Evolutionary conservation across 1,284 basidiomycete genomes (phyloP).

Genomic region (Ustilago cynodontis): DNA sequence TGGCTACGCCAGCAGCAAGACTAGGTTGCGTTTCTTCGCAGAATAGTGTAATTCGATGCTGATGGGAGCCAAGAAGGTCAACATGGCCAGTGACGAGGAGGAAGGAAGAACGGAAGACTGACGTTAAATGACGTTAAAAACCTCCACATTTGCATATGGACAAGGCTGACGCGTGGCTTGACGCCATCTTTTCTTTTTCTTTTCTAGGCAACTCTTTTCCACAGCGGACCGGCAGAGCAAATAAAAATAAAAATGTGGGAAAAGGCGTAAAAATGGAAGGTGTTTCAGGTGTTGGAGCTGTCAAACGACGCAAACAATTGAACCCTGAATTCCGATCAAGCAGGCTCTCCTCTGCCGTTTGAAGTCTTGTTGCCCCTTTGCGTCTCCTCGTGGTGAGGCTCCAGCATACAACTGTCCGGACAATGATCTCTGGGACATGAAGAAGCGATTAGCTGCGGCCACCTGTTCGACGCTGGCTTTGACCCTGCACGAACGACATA

Average conservation of each 20-base stretch:
- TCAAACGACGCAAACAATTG: conserved; percentile 7
- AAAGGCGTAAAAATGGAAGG: neutral
- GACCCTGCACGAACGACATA: neutral
- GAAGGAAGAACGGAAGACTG: conserved; percentile 5
- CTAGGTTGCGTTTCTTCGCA: neutral
- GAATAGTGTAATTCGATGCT: neutral
- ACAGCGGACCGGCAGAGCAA: neutral
- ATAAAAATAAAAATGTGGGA: neutral
- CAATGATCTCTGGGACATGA: neutral
- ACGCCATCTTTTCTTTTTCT: conserved; percentile 17
- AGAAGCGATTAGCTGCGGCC: neutral
- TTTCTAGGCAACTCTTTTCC: neutral
- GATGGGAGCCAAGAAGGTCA: neutral
- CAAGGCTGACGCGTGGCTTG: conserved; percentile 27
- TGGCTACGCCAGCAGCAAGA: neutral
- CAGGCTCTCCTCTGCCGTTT: neutral
- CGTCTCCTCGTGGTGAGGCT: neutral
- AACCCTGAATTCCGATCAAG: conserved; percentile 3
- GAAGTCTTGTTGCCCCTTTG: neutral
- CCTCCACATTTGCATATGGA: conserved; percentile 30
- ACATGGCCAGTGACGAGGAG: too few species aligned
- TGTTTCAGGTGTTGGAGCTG: neutral
- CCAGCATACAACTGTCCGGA: neutral
- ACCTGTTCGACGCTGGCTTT: neutral
- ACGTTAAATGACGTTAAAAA: conserved; percentile 3